Conservation (phyloP, 306 rosid species). For the Inga leiocalycina region DNA sequence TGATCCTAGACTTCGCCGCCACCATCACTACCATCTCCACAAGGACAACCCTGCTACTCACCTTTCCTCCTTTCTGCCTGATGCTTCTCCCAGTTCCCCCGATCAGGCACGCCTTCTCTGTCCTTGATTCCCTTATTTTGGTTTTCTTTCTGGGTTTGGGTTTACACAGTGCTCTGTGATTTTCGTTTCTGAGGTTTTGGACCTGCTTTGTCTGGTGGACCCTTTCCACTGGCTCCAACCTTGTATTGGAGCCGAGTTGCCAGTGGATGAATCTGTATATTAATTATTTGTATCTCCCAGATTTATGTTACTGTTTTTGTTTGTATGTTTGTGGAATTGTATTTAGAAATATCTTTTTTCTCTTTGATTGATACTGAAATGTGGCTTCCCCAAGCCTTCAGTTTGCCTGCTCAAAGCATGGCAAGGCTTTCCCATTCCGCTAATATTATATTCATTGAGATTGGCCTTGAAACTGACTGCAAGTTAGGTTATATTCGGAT, state of each 20-base stretch:
- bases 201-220: background rate
- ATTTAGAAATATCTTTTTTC: background rate
- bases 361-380: conserved; percentile 7
- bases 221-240: background rate
- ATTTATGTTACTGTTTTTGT: conserved; percentile 13
- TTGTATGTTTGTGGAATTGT: background rate
- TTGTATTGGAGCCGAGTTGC: background rate
- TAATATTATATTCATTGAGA: background rate
- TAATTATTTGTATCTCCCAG: background rate
- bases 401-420: background rate
- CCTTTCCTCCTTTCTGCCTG: conserved; percentile 56
- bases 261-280: background rate
- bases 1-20: conserved; percentile 68
- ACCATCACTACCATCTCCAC: conserved; percentile 49
- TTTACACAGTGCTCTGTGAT: conserved; percentile 22
- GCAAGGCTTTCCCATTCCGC: background rate
- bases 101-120: conserved; percentile 56
- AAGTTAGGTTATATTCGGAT: too few species aligned
- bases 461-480: background rate
- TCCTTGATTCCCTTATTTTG: conserved; percentile 4
- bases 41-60: conserved; percentile 65
- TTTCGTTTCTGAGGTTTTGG: conserved; percentile 3
- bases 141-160: conserved; percentile 19
- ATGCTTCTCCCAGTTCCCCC: conserved; percentile 77
- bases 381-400: conserved; percentile 19